These are phyloP conservation scores for Laburnicola sp. DNA, from an alignment of 2,329 filamentous ascomycete species.

Conservation along the genomic window DNA sequence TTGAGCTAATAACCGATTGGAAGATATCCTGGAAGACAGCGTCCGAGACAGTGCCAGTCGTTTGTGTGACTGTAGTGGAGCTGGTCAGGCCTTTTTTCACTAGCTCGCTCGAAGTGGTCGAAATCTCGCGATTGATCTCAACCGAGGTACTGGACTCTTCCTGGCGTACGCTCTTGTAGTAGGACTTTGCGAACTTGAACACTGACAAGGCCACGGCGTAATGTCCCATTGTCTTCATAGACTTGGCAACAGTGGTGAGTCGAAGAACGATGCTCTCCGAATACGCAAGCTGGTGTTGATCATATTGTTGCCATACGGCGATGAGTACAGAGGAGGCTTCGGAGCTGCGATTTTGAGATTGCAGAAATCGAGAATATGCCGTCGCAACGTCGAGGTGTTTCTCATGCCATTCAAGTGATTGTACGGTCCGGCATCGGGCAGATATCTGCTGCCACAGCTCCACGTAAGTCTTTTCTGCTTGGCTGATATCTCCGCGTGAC, in stretches of 20 bases:
- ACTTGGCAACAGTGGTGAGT: slow-evolving; percentile 48
- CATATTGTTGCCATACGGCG: slow-evolving; percentile 55
- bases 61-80: slow-evolving; percentile 41
- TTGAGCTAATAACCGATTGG: slow-evolving; percentile 46
- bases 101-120: slow-evolving; percentile 49
- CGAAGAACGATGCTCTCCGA: slow-evolving; percentile 43
- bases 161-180: slow-evolving; percentile 40
- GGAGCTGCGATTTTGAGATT: slow-evolving; percentile 48
- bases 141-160: slow-evolving; percentile 46
- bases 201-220: slow-evolving; percentile 52
- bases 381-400: slow-evolving; percentile 53
- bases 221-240: slow-evolving; percentile 52
- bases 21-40: slow-evolving; percentile 51
- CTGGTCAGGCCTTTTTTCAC: slow-evolving; percentile 44
- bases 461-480: slow-evolving; percentile 54
- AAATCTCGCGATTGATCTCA: slow-evolving; percentile 48
- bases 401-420: slow-evolving; percentile 52
- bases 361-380: slow-evolving; percentile 54
- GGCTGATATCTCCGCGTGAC: slow-evolving; percentile 30
- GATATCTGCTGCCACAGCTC: slow-evolving; percentile 57
- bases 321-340: slow-evolving; percentile 53
- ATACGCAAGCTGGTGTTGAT: slow-evolving; percentile 47
- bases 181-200: slow-evolving; percentile 48
- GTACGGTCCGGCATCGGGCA: slow-evolving; percentile 49
- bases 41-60: slow-evolving; percentile 46